Percentiles rank a stretch among this genome's conserved stretches.
Evolutionary conservation across 352 stramenopile species (phyloP).

Genomic region (Pythium dissotocum): DNA sequence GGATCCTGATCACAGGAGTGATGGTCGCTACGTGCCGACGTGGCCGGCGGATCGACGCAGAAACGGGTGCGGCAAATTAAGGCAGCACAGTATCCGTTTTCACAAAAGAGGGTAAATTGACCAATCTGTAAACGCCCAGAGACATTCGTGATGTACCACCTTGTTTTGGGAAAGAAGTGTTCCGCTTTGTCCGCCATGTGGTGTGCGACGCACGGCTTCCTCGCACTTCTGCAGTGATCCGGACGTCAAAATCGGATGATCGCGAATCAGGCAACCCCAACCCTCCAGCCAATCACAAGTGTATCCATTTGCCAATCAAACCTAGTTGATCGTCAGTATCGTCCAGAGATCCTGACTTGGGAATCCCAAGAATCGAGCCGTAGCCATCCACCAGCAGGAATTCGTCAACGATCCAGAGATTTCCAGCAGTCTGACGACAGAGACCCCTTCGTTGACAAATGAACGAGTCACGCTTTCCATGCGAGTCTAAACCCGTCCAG

Average conservation of each 20-base stretch:
- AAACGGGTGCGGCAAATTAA: background rate
- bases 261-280: background rate
- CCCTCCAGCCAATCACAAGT: conserved; percentile 2
- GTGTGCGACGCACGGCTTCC: background rate
- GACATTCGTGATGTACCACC: background rate
- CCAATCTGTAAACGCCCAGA: background rate
- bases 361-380: background rate
- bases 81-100: background rate
- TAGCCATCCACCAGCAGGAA: conserved; percentile 6
- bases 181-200: conserved; percentile 3
- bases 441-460: background rate
- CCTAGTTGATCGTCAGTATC: background rate
- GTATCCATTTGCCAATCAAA: conserved; percentile 5
- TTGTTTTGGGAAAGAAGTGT: background rate
- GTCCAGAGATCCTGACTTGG: background rate
- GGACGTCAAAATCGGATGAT: background rate
- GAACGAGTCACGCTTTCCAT: background rate
- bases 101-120: background rate
- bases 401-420: conserved; percentile 6
- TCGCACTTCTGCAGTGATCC: conserved; percentile 4
- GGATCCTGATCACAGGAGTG: conserved; percentile 2
- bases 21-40: background rate
- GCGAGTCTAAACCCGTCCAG: background rate
- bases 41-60: background rate
- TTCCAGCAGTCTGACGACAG: background rate